Conservation (phyloP, 805 yeast species). For the Ogataea pini region DNA sequence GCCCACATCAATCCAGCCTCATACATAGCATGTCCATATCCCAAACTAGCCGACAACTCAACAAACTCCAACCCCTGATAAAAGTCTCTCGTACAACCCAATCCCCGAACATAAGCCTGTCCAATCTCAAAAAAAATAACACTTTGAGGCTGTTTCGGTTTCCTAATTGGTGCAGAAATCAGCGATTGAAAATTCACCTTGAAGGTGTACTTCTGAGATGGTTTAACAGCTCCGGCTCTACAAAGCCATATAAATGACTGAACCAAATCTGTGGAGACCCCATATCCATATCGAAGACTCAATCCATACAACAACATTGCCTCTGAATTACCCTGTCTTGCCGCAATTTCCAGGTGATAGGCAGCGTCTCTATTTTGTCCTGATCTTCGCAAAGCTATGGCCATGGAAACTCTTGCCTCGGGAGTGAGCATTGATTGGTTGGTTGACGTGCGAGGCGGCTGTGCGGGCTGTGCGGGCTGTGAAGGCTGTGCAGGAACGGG, state of each 20-base stretch:
- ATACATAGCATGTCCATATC: conserved; percentile 67
- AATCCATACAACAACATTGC: conserved; percentile 73
- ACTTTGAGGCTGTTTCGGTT: conserved; percentile 21
- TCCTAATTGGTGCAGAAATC: not conserved
- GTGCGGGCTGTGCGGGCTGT: too few relatives aligned
- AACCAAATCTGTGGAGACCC: conserved; percentile 55
- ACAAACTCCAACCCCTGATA: conserved; percentile 55
- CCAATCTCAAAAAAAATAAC: conserved; percentile 55
- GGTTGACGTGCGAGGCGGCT: conserved; percentile 1
- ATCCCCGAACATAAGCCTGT: conserved; percentile 53
- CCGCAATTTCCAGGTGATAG: conserved; percentile 64
- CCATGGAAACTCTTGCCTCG: conserved; percentile 41
- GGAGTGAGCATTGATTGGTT: conserved; percentile 19
- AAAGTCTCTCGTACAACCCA: conserved; percentile 58
- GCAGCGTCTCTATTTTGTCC: conserved; percentile 71
- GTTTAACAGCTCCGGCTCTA: conserved; percentile 46
- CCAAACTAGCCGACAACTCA: conserved; percentile 66
- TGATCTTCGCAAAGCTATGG: conserved; percentile 50
- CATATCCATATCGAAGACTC: conserved; percentile 68
- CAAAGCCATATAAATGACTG: conserved; percentile 63
- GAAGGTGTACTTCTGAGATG: conserved; percentile 20
- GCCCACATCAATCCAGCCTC: conserved; percentile 72
- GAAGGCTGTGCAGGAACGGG: too few relatives aligned
- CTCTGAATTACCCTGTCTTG: conserved; percentile 57
- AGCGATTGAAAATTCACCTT: conserved; percentile 39